phyloP scores from a whole-genome alignment of 371 early-diverging fungal species.

The Parasitella parasitica region DNA sequence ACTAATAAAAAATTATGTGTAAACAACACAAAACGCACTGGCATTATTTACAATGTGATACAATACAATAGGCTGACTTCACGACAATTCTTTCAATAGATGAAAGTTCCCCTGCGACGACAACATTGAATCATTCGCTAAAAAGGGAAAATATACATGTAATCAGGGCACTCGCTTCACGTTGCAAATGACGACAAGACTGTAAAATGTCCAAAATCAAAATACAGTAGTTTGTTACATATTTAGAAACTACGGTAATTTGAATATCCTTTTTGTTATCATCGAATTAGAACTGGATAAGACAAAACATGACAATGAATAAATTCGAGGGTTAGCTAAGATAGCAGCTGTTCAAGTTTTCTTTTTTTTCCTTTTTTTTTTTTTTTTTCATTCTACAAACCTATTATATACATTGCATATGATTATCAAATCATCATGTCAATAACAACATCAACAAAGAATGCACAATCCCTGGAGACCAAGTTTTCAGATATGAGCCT shows the following conservation, averaged over 20 bases:
- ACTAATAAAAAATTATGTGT: not conserved
- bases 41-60: not conserved
- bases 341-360: no score
- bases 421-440: not conserved
- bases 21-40: not conserved
- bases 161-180: not conserved
- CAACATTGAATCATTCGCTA: not conserved
- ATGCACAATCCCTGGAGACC: not conserved
- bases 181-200: not conserved
- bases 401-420: not conserved
- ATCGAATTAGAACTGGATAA: not conserved
- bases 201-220: no score
- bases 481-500: not conserved
- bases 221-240: no score
- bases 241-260: not conserved
- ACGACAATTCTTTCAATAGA: not conserved
- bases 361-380: not conserved
- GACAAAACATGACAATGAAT: not conserved
- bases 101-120: not conserved
- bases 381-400: not conserved
- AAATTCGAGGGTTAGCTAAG: not conserved
- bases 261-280: not conserved
- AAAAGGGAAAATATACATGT: not conserved
- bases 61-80: not conserved
- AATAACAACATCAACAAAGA: not conserved